phyloP scores from a whole-genome alignment of 83 land plant species.

The Thuja plicata region DNA sequence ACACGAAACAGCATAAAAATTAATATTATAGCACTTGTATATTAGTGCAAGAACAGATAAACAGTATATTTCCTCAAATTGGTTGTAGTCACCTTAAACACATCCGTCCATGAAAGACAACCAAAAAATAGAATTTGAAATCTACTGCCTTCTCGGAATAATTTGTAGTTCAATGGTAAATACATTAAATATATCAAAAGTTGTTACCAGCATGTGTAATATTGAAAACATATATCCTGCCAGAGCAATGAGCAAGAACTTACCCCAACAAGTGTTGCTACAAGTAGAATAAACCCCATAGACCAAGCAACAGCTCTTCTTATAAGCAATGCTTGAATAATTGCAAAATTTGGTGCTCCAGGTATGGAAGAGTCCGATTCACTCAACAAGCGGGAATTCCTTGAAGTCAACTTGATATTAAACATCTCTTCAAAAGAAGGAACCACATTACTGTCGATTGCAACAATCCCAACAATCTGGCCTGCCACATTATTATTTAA shows the following conservation, averaged over 20 bases:
- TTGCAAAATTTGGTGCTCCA: not conserved
- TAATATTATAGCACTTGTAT: not conserved
- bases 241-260: constrained; percentile 9
- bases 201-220: not conserved
- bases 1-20: constrained; percentile 13
- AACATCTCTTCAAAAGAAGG: constrained; percentile 28
- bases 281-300: constrained; percentile 56
- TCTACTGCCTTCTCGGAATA: no score
- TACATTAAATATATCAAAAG: not conserved
- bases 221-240: not conserved
- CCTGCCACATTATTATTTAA: constrained; percentile 29
- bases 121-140: not conserved
- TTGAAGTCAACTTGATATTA: constrained; percentile 25
- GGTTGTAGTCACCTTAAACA: not conserved
- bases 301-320: constrained; percentile 35
- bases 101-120: not conserved
- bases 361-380: constrained; percentile 18
- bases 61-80: not conserved
- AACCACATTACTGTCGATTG: constrained; percentile 11
- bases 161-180: not conserved
- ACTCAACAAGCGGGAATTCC: constrained; percentile 31
- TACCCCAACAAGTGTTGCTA: constrained; percentile 64
- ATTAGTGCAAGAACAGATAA: not conserved
- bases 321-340: constrained; percentile 27
- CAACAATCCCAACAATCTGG: constrained; percentile 51